phyloP scores from a whole-genome alignment of 1,284 basidiomycete genomes.

The Marasmius sp. region DNA sequence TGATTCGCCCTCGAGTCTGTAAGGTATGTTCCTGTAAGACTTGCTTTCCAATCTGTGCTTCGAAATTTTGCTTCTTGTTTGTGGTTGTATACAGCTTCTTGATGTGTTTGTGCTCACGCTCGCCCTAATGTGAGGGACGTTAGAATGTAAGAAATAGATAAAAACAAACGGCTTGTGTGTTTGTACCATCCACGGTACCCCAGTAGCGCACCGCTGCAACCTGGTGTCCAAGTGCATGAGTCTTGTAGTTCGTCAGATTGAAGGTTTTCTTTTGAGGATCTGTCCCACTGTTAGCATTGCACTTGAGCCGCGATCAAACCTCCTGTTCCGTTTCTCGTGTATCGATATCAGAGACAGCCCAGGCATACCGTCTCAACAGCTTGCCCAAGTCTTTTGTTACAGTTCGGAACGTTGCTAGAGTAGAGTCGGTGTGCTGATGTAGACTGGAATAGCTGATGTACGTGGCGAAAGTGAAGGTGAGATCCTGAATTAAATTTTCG shows the following conservation, averaged over 20 bases:
- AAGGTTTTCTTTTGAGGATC: constrained; percentile 15
- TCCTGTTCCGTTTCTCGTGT: not conserved
- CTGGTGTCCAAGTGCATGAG: constrained; percentile 12
- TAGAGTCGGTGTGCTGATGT: constrained; percentile 16
- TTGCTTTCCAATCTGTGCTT: constrained; percentile 21
- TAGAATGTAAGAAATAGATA: constrained; percentile 12
- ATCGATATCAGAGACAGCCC: not conserved
- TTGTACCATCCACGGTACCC: constrained; percentile 10
- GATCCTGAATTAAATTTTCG: not conserved
- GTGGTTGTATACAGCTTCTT: constrained; percentile 31
- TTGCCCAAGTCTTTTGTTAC: constrained; percentile 5
- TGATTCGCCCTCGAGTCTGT: not conserved
- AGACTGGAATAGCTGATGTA: constrained; percentile 20
- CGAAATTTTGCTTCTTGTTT: constrained; percentile 27
- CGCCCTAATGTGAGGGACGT: constrained; percentile 21
- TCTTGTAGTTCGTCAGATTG: constrained; percentile 24
- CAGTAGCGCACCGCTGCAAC: not conserved
- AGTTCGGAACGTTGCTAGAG: not conserved
- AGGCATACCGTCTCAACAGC: not conserved
- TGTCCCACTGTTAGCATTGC: not conserved
- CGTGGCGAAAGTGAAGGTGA: constrained; percentile 2
- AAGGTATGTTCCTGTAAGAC: not conserved
- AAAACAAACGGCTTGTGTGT: constrained; percentile 8
- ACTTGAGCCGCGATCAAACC: not conserved
- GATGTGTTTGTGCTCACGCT: constrained; percentile 29